A percentile compares a stretch with the other conserved stretches of the same genome.
These are phyloP conservation scores for Mytilinidion resinicola DNA, from an alignment of 495 filamentous ascomycete species.

Conservation along the genomic window DNA sequence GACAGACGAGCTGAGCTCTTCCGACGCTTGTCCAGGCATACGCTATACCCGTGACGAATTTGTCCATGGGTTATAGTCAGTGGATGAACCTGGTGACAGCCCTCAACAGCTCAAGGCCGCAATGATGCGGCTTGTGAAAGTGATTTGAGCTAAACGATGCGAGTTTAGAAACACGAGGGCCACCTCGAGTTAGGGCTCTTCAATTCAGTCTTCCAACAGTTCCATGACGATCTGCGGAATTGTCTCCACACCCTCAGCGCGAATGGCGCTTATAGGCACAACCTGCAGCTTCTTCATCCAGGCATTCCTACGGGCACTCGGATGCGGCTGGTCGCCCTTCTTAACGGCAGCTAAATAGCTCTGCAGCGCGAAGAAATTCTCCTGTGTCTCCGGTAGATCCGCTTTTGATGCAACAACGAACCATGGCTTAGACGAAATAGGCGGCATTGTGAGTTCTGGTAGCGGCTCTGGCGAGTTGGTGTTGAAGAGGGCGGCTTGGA, in stretches of 20 bases:
- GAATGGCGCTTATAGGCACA: conserved; percentile 85
- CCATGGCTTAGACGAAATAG: conserved; percentile 87
- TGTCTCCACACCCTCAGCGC: conserved; percentile 70
- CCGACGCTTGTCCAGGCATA: too few species aligned
- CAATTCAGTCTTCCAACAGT: conserved; percentile 49
- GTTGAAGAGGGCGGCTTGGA: conserved; percentile 8
- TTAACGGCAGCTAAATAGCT: conserved; percentile 59
- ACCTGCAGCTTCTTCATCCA: conserved; percentile 61
- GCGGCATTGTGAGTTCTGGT: conserved; percentile 41
- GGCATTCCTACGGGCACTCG: conserved; percentile 57
- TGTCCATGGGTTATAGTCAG: too few species aligned
- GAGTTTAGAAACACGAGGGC: too few species aligned
- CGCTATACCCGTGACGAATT: too few species aligned
- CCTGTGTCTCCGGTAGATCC: conserved; percentile 70
- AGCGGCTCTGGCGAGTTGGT: conserved; percentile 11
- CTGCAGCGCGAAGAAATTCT: conserved; percentile 65
- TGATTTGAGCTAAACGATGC: too few species aligned
- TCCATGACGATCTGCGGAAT: conserved; percentile 73
- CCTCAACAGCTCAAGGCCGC: too few species aligned
- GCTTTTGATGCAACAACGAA: conserved; percentile 96
- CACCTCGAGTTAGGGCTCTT: too few species aligned
- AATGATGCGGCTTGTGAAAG: too few species aligned
- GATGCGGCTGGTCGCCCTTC: conserved; percentile 56
- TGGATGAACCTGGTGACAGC: too few species aligned
- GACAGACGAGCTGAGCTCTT: too few species aligned